Percentiles rank a stretch among this genome's conserved stretches.
Conservation (phyloP, 2,329 filamentous ascomycete species). For the Fusarium poae region DNA sequence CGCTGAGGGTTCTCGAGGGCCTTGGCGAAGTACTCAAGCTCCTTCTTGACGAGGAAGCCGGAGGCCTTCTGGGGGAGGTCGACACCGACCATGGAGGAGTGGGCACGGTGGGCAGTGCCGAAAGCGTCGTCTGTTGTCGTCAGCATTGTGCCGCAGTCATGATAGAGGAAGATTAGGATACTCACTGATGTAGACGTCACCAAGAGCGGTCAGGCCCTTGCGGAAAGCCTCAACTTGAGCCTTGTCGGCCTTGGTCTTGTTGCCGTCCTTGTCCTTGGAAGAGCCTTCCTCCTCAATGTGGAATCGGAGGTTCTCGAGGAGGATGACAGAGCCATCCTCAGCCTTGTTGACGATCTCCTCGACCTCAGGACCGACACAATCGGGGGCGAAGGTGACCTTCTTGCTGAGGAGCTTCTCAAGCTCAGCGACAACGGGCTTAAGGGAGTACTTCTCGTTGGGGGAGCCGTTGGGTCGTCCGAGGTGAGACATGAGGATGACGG, state of each 20-base stretch:
- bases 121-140: conserved; percentile 86
- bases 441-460: conserved; percentile 90
- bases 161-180: conserved; percentile 33
- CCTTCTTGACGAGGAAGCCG: conserved; percentile 99
- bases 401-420: conserved; percentile 90
- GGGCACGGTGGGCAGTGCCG: conserved; percentile 96
- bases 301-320: conserved; percentile 98
- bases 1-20: conserved; percentile 93
- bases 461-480: conserved; percentile 95
- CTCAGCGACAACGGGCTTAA: conserved; percentile 91
- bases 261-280: conserved; percentile 91
- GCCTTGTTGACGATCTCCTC: conserved; percentile 91
- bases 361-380: conserved; percentile 90
- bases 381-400: conserved; percentile 87
- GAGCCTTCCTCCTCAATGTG: conserved; percentile 98
- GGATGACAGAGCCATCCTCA: conserved; percentile 82
- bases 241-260: conserved; percentile 98
- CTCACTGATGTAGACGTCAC: conserved; percentile 96
- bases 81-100: conserved; percentile 99
- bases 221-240: conserved; percentile 92
- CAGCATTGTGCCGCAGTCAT: conserved; percentile 24
- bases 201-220: conserved; percentile 92
- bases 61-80: conserved; percentile 96
- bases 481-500: conserved; percentile 97
- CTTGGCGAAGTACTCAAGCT: conserved; percentile 99